Conservation (phyloP, 805 yeast genomes). For the Candida hispaniensis region DNA sequence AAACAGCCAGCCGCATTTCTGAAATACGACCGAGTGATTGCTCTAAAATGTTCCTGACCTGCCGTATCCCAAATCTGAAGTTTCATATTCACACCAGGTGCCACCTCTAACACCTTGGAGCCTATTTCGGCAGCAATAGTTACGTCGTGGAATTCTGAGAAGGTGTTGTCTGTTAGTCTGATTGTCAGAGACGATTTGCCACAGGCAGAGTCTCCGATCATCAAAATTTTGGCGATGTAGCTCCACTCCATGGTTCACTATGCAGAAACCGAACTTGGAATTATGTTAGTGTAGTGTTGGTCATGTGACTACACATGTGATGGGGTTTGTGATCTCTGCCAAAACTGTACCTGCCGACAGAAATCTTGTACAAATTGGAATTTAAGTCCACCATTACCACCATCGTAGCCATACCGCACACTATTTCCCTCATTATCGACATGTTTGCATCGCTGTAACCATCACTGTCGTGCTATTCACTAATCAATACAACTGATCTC, state of each 20-base stretch:
- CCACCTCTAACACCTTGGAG: conserved; percentile 25
- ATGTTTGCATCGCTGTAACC: too few species aligned
- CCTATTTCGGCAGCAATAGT: conserved; percentile 33
- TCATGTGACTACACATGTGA: too few species aligned
- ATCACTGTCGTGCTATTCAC: too few species aligned
- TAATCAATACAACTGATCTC: too few species aligned
- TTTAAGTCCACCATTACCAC: too few species aligned
- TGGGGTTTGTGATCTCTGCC: too few species aligned
- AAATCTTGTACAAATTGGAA: too few species aligned
- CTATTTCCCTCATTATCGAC: too few species aligned
- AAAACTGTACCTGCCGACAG: too few species aligned
- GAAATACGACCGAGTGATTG: conserved; percentile 31
- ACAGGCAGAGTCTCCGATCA: conserved; percentile 32
- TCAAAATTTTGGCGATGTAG: conserved; percentile 21
- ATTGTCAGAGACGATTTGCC: conserved; percentile 31
- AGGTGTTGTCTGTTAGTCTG: conserved; percentile 29
- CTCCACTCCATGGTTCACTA: conserved; percentile 14
- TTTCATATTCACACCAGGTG: conserved; percentile 23
- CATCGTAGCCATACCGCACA: too few species aligned
- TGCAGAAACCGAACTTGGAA: too few species aligned
- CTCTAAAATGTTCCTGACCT: conserved; percentile 31
- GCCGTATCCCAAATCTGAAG: conserved; percentile 32
- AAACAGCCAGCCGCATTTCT: conserved; percentile 32
- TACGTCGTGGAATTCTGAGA: conserved; percentile 29
- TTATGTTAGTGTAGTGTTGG: too few species aligned